Conservation (phyloP, 2,329 filamentous ascomycete species). For the Xylariales sp. region DNA sequence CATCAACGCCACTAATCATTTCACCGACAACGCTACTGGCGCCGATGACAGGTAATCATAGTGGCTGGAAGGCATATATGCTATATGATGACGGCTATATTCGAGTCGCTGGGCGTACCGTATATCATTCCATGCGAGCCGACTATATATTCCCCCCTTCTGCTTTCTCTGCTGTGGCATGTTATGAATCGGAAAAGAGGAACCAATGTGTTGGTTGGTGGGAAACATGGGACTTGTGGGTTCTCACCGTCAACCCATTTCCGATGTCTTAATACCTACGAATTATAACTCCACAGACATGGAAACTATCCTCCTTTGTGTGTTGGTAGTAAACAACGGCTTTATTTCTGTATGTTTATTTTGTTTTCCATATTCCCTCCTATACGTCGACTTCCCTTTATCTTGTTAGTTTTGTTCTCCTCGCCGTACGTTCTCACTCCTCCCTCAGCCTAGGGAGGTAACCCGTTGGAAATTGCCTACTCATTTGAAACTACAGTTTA, state of each 20-base stretch:
- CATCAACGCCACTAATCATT: constrained; percentile 25
- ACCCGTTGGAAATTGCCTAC: constrained; percentile 12
- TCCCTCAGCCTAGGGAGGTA: constrained; percentile 16
- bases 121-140: neutral
- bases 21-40: constrained; percentile 16
- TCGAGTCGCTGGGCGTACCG: neutral
- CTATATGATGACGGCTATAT: neutral
- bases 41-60: constrained; percentile 3
- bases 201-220: neutral
- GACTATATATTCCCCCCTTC: neutral
- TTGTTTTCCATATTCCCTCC: constrained; percentile 9
- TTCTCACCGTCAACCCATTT: constrained; percentile 2
- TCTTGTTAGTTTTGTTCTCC: constrained; percentile 29
- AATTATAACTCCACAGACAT: constrained; percentile 7
- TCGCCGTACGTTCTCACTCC: constrained; percentile 8
- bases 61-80: neutral
- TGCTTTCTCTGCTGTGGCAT: neutral
- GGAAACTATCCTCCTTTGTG: neutral
- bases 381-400: constrained; percentile 10
- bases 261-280: constrained; percentile 8
- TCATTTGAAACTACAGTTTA: constrained; percentile 1
- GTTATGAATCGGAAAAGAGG: neutral
- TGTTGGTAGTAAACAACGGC: neutral
- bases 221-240: constrained; percentile 2
- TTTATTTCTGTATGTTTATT: constrained; percentile 8